Evolutionary conservation across 371 early-diverging fungal genomes (phyloP), one percentile per base, ranked within the genome.

Genomic region (Umbelopsis sp.): DNA sequence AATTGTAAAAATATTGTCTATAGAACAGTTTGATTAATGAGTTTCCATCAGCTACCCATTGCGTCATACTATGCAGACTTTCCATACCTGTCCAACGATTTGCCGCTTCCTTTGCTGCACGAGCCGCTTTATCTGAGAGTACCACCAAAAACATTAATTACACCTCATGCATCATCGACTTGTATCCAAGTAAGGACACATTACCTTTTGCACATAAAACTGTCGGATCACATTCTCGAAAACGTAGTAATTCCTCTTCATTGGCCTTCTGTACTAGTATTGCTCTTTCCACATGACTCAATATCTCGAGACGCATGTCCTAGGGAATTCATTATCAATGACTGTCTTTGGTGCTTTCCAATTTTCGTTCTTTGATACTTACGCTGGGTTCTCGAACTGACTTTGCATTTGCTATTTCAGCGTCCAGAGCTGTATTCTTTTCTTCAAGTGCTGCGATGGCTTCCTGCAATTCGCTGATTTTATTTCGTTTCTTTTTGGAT

Each of bases 1-100:
- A 44, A 98, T 77, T 11, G 84, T 80, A 85, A 96, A 97, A 14
- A 99, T 90, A 64, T 96, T 95, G 52, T 98, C 98, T 86, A 71
- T 45, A 24, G 67, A 35, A 16, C 18, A 25, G 41, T 16, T 44
- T 65, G 44, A 20, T 52, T 50, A 14, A 75, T 48, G 41, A 7
- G 41, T 29, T 29, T 29, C 41, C 12, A 41, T 41, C 41, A 44
- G 32, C 29, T 48, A 10, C 11, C 10, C 3, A 66, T 57, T 44
- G 52, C 44, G 52, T 18, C 63, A 22, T 24, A 50, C 20, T n/a
- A 66, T 25, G 4, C n/a, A 38, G 41, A 14, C 20, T 51, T 44
- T 63, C 5, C 29, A 66, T 81, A 89, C 89, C 91, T 68, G 97
- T 96, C 95, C 96, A 96, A 45, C 94, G 87, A 74, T 96, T 95